A percentile compares a stretch with the other conserved stretches of the same genome.
These are phyloP conservation scores for Mucor circinelloides DNA, from an alignment of 371 early-diverging fungal genomes.

Conservation along the genomic window DNA sequence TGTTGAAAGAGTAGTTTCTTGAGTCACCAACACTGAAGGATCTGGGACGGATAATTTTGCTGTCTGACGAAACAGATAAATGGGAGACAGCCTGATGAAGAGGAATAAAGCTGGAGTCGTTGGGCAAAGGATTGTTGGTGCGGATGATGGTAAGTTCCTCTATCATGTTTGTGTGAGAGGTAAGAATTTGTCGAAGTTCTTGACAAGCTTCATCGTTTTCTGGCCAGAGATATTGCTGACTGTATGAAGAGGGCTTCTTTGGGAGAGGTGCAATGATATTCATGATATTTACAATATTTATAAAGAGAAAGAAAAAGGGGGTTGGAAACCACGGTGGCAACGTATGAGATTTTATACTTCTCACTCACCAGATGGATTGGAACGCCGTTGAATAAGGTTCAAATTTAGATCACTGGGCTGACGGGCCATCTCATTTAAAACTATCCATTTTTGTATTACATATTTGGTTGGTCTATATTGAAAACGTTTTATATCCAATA, in stretches of 20 bases:
- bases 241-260: constrained; percentile 23
- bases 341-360: background rate
- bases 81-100: constrained; percentile 11
- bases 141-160: constrained; percentile 19
- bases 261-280: constrained; percentile 33
- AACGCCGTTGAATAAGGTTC: background rate
- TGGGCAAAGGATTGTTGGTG: constrained; percentile 33
- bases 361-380: background rate
- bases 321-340: background rate
- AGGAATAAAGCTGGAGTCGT: constrained; percentile 30
- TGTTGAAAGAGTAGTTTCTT: constrained; percentile 11
- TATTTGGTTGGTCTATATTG: background rate
- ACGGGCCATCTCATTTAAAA: background rate
- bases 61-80: constrained; percentile 10
- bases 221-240: background rate
- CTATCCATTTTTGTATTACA: background rate
- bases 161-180: constrained; percentile 14
- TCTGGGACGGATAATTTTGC: constrained; percentile 21
- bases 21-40: constrained; percentile 34
- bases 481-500: background rate
- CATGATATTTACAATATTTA: constrained; percentile 10
- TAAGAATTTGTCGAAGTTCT: constrained; percentile 28
- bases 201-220: constrained; percentile 30
- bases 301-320: constrained; percentile 1
- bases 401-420: background rate